Conservation (phyloP, 345 rosid genomes). For the Arabidopsis thaliana region DNA sequence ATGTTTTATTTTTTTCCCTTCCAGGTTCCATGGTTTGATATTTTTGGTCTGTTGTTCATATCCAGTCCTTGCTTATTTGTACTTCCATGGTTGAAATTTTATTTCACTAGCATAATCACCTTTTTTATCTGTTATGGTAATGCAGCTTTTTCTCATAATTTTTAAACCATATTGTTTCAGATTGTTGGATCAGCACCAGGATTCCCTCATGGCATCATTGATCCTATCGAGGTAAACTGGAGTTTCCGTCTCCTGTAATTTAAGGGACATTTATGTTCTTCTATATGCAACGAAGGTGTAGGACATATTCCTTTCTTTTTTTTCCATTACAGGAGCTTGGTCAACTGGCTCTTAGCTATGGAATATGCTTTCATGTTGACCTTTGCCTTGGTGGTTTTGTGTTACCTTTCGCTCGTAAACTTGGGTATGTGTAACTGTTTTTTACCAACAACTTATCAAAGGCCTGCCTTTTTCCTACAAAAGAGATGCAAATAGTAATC, state of each 20-base stretch:
- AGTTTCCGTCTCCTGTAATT: neutral
- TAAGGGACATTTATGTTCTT: conserved; percentile 5
- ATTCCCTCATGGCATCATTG: conserved; percentile 95
- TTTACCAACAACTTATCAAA: neutral
- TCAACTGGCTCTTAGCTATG: conserved; percentile 70
- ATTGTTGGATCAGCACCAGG: conserved; percentile 99
- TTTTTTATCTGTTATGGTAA: neutral
- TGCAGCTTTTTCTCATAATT: conserved; percentile 6
- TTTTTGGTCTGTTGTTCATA: conserved; percentile 16
- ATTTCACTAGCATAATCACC: neutral
- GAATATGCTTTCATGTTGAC: conserved; percentile 93
- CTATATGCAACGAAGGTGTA: conserved; percentile 21
- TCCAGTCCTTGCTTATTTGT: neutral
- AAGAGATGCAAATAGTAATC: neutral
- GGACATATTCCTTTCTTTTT: neutral
- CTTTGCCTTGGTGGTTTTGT: conserved; percentile 99
- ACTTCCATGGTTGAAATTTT: neutral
- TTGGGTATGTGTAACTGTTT: conserved; percentile 58
- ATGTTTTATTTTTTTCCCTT: neutral
- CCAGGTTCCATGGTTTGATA: conserved; percentile 8
- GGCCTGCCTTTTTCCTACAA: neutral
- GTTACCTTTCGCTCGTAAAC: conserved; percentile 89
- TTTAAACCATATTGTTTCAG: conserved; percentile 51
- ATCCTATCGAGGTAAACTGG: conserved; percentile 83
- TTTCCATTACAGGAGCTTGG: conserved; percentile 79